These are phyloP conservation scores for Coelastrella sp. DNA, from an alignment of 139 green algal genomes.

Conservation along the genomic window DNA sequence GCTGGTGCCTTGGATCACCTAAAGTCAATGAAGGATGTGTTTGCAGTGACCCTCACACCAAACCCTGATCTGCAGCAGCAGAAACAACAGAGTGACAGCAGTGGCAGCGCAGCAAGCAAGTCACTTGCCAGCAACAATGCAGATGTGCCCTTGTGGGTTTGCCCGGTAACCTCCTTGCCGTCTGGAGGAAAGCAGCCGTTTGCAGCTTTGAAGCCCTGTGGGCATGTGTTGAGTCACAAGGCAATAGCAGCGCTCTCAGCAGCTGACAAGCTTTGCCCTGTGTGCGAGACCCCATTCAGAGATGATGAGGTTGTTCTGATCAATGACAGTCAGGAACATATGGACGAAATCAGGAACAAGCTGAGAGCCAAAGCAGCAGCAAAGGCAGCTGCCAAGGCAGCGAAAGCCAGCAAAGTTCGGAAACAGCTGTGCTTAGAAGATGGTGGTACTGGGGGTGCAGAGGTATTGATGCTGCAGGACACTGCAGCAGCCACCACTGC, in stretches of 20 bases:
- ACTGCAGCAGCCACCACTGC: not conserved
- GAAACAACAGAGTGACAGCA: not conserved
- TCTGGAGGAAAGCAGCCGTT: constrained; percentile 4
- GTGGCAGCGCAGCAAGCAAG: not conserved
- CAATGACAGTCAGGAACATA: constrained; percentile 25
- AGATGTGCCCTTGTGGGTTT: not conserved
- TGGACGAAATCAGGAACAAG: not conserved
- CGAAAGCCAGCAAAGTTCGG: not conserved
- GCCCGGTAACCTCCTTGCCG: constrained; percentile 20
- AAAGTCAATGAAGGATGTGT: constrained; percentile 55
- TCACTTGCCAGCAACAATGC: not conserved
- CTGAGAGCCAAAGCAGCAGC: not conserved
- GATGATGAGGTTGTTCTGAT: not conserved
- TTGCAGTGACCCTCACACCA: constrained; percentile 46
- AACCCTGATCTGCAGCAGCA: constrained; percentile 1
- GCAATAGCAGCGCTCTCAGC: not conserved
- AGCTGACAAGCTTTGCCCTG: not conserved
- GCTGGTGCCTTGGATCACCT: constrained; percentile 56
- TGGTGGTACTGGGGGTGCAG: not conserved
- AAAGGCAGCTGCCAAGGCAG: constrained; percentile 22
- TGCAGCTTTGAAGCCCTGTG: constrained; percentile 8
- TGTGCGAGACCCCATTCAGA: not conserved
- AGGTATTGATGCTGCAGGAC: not conserved
- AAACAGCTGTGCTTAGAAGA: not conserved
- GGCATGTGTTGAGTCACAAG: constrained; percentile 25